Evolutionary conservation across 2,329 filamentous ascomycete genomes (phyloP).

Genomic region (Calycina herbarum): DNA sequence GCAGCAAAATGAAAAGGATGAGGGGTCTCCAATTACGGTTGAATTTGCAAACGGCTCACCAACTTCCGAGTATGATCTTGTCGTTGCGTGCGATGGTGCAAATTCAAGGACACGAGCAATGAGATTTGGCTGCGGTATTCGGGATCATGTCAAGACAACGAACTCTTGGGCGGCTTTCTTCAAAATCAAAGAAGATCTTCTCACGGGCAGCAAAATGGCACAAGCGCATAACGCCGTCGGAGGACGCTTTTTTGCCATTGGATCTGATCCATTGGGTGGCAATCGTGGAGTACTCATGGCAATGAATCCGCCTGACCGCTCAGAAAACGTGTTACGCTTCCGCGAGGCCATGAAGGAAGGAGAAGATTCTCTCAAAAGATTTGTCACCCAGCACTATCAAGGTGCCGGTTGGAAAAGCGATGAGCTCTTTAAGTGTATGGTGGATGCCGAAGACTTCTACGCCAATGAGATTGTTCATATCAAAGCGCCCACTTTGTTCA

Average conservation of each 20-base stretch:
- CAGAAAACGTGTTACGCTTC: constrained; percentile 4
- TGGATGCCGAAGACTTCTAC: constrained; percentile 22
- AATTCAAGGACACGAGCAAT: constrained; percentile 12
- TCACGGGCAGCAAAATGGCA: constrained; percentile 15
- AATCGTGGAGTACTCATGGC: constrained; percentile 14
- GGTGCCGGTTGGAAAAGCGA: constrained; percentile 20
- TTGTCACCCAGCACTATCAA: constrained; percentile 16
- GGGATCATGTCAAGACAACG: constrained; percentile 13
- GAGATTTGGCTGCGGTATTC: constrained; percentile 7
- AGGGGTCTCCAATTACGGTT: constrained; percentile 7
- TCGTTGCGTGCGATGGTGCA: constrained; percentile 17
- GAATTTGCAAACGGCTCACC: constrained; percentile 7
- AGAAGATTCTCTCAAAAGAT: constrained; percentile 14
- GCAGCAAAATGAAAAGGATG: constrained; percentile 9
- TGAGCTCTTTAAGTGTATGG: constrained; percentile 17
- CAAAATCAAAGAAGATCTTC: constrained; percentile 15
- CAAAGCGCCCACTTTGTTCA: constrained; percentile 16
- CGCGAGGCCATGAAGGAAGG: neutral
- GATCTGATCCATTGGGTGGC: constrained; percentile 16
- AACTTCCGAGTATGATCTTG: constrained; percentile 9
- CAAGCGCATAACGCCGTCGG: constrained; percentile 14
- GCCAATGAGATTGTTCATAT: constrained; percentile 18
- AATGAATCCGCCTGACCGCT: constrained; percentile 14
- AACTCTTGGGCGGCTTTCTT: constrained; percentile 14
- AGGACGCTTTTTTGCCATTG: constrained; percentile 17